These are phyloP conservation scores for Mallotus japonicus DNA, from an alignment of 441 rosid species.

Conservation along the genomic window DNA sequence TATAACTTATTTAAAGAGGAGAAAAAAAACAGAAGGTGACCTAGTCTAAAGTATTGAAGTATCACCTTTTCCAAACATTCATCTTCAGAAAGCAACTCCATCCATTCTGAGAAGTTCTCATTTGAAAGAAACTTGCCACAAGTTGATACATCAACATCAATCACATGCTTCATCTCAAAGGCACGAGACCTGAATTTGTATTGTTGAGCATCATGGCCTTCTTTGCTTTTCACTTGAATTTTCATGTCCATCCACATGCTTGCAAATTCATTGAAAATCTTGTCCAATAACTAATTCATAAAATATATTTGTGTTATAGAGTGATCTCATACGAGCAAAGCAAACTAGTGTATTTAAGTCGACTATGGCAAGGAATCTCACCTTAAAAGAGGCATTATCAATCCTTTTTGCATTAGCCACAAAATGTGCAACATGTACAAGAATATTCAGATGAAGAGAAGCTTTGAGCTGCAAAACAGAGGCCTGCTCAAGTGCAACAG, in stretches of 20 bases:
- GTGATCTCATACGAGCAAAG: neutral
- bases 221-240: conserved; percentile 59
- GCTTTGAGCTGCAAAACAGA: conserved; percentile 57
- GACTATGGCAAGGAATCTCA: conserved; percentile 28
- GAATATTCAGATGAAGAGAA: conserved; percentile 54
- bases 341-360: conserved; percentile 13
- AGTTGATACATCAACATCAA: conserved; percentile 73
- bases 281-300: conserved; percentile 60
- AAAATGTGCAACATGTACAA: conserved; percentile 59
- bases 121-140: conserved; percentile 51
- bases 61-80: conserved; percentile 55
- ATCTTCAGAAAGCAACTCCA: conserved; percentile 66
- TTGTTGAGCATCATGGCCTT: conserved; percentile 52
- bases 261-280: conserved; percentile 57
- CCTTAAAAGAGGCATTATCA: conserved; percentile 67
- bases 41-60: neutral
- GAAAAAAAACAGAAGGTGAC: neutral
- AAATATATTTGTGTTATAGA: conserved; percentile 31
- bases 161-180: conserved; percentile 65
- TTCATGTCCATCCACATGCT: conserved; percentile 81
- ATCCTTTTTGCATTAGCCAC: conserved; percentile 56
- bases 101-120: conserved; percentile 76
- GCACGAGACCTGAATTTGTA: conserved; percentile 83
- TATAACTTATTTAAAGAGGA: conserved; percentile 3
- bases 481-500: conserved; percentile 32